Evolutionary conservation across 2,329 filamentous ascomycete genomes (phyloP).

Genomic region (Tolypocladium guangdongense): DNA sequence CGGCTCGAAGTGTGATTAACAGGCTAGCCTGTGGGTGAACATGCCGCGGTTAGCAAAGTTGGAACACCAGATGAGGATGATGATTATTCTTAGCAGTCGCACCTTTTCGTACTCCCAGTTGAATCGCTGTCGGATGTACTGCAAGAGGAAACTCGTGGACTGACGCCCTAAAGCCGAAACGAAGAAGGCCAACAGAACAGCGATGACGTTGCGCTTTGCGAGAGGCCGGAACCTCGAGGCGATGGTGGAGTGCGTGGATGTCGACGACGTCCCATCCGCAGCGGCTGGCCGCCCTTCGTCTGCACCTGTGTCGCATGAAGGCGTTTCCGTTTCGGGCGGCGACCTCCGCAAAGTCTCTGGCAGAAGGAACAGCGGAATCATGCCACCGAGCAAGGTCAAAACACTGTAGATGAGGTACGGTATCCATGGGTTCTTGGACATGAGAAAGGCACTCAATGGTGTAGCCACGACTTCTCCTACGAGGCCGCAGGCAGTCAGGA

Average conservation of each 20-base stretch:
- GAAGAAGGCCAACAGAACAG: not conserved
- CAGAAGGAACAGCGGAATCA: not conserved
- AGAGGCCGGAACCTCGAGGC: not conserved
- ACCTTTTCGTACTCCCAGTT: not conserved
- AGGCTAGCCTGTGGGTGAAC: not conserved
- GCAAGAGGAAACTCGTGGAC: not conserved
- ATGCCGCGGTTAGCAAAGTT: not conserved
- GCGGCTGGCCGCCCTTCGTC: not conserved
- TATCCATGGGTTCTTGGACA: not conserved
- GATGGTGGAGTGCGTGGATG: not conserved
- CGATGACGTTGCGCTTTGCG: not conserved
- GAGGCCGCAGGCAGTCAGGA: not conserved
- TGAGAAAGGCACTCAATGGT: not conserved
- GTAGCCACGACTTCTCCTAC: not conserved
- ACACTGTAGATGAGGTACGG: not conserved
- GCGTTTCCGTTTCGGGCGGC: not conserved
- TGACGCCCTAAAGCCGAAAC: not conserved
- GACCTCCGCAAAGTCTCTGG: not conserved
- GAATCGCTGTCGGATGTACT: not conserved
- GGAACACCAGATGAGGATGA: not conserved
- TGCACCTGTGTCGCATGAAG: not conserved
- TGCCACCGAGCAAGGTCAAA: not conserved
- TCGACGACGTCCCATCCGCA: not conserved
- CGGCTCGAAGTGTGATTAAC: not conserved
- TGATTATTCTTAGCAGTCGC: not conserved